phyloP scores from a whole-genome alignment of 495 filamentous ascomycete species.

The Penicillium herquei region DNA sequence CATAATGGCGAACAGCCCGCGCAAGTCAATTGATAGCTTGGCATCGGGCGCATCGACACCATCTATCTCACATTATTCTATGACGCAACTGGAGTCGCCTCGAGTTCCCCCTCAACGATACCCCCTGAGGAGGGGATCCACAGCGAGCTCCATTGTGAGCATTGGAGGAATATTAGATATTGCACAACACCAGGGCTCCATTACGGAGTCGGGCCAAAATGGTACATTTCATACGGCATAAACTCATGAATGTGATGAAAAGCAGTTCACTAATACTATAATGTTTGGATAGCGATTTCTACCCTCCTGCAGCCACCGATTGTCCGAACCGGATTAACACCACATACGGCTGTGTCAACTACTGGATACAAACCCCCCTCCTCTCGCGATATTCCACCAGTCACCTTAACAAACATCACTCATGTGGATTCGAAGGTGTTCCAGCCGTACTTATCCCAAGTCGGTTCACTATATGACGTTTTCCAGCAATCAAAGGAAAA shows the following conservation, averaged over 20 bases:
- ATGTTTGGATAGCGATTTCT: conserved; percentile 68
- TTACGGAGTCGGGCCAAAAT: conserved; percentile 79
- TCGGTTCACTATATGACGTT: conserved; percentile 78
- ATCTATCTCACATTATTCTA: conserved; percentile 58
- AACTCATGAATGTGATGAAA: neutral
- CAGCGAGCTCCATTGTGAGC: conserved; percentile 82
- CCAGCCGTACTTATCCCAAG: conserved; percentile 76
- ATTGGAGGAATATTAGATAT: conserved; percentile 74
- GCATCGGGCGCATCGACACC: conserved; percentile 49
- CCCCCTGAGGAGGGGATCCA: conserved; percentile 70
- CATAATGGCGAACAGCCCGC: conserved; percentile 64
- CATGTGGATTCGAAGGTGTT: conserved; percentile 79
- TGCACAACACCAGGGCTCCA: conserved; percentile 54
- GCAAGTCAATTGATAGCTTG: conserved; percentile 70
- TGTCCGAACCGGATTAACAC: conserved; percentile 78
- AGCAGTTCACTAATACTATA: conserved; percentile 4
- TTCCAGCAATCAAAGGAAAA: conserved; percentile 72
- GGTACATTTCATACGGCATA: conserved; percentile 45
- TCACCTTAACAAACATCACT: conserved; percentile 85
- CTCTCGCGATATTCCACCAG: conserved; percentile 91
- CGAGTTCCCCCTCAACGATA: conserved; percentile 43
- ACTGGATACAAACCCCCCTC: conserved; percentile 78
- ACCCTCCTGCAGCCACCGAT: conserved; percentile 89
- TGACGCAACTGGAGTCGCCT: conserved; percentile 46
- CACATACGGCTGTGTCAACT: conserved; percentile 65